A percentile compares a stretch with the other conserved stretches of the same genome.
These are phyloP conservation scores for Hemisphaericaspora subhashii DNA, from an alignment of 1,139 yeast genomes.

Conservation along the genomic window DNA sequence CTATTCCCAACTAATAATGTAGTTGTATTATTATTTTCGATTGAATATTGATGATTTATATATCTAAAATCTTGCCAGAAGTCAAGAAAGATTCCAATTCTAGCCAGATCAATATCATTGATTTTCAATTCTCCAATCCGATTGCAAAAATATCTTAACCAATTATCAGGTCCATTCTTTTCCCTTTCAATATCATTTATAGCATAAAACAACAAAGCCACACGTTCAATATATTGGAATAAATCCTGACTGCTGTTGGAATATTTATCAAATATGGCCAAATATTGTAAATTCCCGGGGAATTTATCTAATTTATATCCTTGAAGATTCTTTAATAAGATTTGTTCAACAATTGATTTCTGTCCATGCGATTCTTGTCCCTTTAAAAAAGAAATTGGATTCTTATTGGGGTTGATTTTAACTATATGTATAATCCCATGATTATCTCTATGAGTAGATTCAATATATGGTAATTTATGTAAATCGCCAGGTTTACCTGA, in stretches of 20 bases:
- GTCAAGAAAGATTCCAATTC: conserved; percentile 36
- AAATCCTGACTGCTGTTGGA: conserved; percentile 34
- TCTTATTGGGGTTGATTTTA: conserved; percentile 16
- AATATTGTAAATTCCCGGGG: conserved; percentile 36
- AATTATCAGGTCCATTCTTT: conserved; percentile 14
- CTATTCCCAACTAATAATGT: conserved; percentile 15
- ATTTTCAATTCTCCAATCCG: conserved; percentile 30
- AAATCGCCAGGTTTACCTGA: background rate
- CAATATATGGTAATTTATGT: background rate
- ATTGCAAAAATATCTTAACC: conserved; percentile 18
- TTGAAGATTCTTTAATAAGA: conserved; percentile 30
- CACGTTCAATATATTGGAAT: conserved; percentile 31
- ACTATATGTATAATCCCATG: conserved; percentile 8
- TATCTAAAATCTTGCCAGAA: conserved; percentile 40
- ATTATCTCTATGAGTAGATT: conserved; percentile 6
- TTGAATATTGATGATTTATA: conserved; percentile 25
- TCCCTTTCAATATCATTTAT: conserved; percentile 25
- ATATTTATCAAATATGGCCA: conserved; percentile 38
- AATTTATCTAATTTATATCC: conserved; percentile 27
- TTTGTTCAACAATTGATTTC: conserved; percentile 25
- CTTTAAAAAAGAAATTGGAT: conserved; percentile 16
- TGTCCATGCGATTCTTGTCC: conserved; percentile 7
- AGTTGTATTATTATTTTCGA: conserved; percentile 3
- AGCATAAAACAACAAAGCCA: conserved; percentile 28
- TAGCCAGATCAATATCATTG: conserved; percentile 22